These are phyloP conservation scores for Coffea humblotiana DNA, from an alignment of 305 asterid species.

Conservation along the genomic window DNA sequence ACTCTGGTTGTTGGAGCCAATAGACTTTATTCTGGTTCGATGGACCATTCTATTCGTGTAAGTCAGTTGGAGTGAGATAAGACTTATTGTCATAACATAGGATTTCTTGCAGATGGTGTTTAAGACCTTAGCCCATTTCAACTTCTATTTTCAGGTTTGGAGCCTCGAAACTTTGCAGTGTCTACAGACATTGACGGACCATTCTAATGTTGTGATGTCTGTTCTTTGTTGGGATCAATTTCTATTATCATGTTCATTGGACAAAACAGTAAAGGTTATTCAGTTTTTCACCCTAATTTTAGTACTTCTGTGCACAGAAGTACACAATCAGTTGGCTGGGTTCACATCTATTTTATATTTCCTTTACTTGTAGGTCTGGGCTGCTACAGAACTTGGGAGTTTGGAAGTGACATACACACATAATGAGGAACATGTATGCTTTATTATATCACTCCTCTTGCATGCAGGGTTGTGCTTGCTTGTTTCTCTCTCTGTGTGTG, in stretches of 20 bases:
- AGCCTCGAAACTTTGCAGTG: conserved; percentile 86
- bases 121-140: conserved; percentile 3
- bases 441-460: conserved; percentile 10
- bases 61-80: conserved; percentile 23
- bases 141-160: conserved; percentile 67
- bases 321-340: neutral
- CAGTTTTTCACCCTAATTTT: neutral
- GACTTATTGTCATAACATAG: conserved; percentile 12
- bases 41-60: conserved; percentile 87
- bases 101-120: conserved; percentile 1
- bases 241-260: conserved; percentile 88
- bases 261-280: conserved; percentile 79
- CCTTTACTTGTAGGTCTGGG: conserved; percentile 65
- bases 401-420: conserved; percentile 89
- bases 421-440: conserved; percentile 70
- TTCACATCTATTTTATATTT: conserved; percentile 13
- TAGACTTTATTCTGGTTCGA: conserved; percentile 87
- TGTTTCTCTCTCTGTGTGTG: neutral
- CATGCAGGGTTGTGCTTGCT: neutral
- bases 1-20: conserved; percentile 81
- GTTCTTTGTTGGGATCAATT: conserved; percentile 97
- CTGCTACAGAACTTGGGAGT: conserved; percentile 68
- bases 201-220: conserved; percentile 83
- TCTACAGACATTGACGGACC: conserved; percentile 70
- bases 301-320: neutral